Base-by-base conservation (phyloP, 1,284 basidiomycete species). In the Ustilago lituana region DNA sequence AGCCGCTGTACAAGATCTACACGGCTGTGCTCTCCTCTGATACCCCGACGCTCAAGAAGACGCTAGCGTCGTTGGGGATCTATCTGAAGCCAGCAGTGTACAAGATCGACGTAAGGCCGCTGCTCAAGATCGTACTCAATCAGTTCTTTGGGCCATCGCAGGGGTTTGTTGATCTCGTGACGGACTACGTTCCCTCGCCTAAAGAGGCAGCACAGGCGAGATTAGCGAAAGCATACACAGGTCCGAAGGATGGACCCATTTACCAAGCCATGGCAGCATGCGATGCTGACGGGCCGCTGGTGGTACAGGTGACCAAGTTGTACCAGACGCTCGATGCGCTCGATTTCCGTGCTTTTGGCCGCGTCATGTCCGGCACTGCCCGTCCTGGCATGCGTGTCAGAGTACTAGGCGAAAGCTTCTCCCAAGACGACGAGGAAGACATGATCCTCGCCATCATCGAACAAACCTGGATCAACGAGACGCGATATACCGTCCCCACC, bases 1-100 rank as follows among this genome's bases (percentile, higher is more conserved):
- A 95, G 70, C 96, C 96, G 11, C 83, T 98, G 45, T 98, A 98
- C 86, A 99, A 98, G 85, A 87, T 99, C 31, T 98, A 99, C 84
- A 93, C 91, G 61, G 86, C 87, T 82, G 96, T 98, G 2, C 84
- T 99, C 47, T 94, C 93, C 73, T 91, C 94, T 81, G 93, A 98
- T 74, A 90, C 91, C 0, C 91, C 91, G 10, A 86, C 87, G 33
- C 86, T 99, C 43, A 90, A 89, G 79, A 86, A 86, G 50, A 98
- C 94, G 1, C 85, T 99, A n/a, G 85, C 85, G 7, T 85, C 86
- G 14, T 86, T 99, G 32, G 89, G 89, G 5, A 98, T 99, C 77
- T 87, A 88, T 44, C 85, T 99, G 72, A 96, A 95, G 84, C 91
- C 93, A 0, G 86, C 94, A 35, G 92, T 92, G 86, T 98, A 90